Evolutionary conservation across 1,284 basidiomycete species (phyloP).

Genomic region (Stygiomarasmius scandens): DNA sequence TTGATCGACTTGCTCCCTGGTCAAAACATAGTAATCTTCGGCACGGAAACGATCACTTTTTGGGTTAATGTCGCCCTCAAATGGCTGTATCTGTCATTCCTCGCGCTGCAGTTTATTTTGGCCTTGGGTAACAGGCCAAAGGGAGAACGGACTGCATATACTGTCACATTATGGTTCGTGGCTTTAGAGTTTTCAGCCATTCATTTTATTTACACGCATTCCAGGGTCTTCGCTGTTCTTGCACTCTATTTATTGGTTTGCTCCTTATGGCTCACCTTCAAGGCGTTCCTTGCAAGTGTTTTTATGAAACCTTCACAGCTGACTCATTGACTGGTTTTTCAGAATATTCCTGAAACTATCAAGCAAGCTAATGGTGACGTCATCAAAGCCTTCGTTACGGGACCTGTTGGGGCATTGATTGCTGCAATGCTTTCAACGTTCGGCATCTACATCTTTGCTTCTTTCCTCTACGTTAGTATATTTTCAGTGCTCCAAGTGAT

Average conservation of each 20-base stretch:
- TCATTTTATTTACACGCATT: conserved; percentile 7
- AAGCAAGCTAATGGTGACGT: conserved; percentile 50
- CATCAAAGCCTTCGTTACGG: conserved; percentile 63
- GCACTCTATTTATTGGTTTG: conserved; percentile 83
- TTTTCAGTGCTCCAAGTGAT: background rate
- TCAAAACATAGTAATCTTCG: conserved; percentile 70
- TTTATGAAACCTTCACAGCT: background rate
- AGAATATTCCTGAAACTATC: conserved; percentile 63
- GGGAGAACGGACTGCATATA: conserved; percentile 85
- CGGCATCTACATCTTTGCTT: conserved; percentile 83
- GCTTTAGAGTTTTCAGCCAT: background rate
- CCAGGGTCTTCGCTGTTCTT: conserved; percentile 79
- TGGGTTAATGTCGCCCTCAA: conserved; percentile 86
- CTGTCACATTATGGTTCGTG: conserved; percentile 72
- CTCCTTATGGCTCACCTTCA: conserved; percentile 81
- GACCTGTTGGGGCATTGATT: conserved; percentile 82
- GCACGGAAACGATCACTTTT: conserved; percentile 64
- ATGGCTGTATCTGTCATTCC: conserved; percentile 88
- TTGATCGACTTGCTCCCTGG: conserved; percentile 88
- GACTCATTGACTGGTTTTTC: conserved; percentile 8
- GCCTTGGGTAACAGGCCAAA: conserved; percentile 96
- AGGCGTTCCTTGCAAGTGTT: conserved; percentile 69
- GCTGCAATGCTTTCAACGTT: conserved; percentile 90
- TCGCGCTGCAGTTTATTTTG: conserved; percentile 89
- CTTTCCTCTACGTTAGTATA: conserved; percentile 83